Base-by-base conservation (phyloP, 2,329 filamentous ascomycete species). In the Tolypocladium ophioglossoides region DNA sequence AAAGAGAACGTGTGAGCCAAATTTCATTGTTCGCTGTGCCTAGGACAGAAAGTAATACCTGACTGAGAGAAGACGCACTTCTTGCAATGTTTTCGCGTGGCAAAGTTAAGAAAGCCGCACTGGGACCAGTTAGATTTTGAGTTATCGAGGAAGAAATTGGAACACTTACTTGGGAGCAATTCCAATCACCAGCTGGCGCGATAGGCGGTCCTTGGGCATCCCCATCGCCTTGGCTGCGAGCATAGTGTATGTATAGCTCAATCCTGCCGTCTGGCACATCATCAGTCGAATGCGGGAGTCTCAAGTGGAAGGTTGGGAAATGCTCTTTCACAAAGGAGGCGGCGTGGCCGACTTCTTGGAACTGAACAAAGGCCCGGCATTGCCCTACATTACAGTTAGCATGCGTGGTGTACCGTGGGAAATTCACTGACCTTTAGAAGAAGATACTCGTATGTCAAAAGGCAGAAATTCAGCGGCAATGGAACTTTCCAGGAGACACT, bases 351-450 rank as follows among this genome's bases (percentile, higher is more conserved):
- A 74, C 56, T 57, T 69, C 57, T 55, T 69, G 61, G 57, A 76
- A 71, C 58, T 75, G 66, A 38, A 77, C 66, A 62, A 74, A 75
- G 22, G 73, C 70, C 48, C 72, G 67, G 38, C 66, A 65, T 54
- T 66, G 62, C 22, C 71, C 74, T 75, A 38, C n/a, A n/a, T 2
- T 12, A n/a, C 41, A 53, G 65, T 57, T 62, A 61, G 52, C 10
- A 40, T 37, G 18, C 8, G 20, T n/a, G 32, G 51, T 38, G 3
- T 46, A 6, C 38, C 10, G n/a, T 16, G 12, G n/a, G 11, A 14
- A 35, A 35, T 2, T 4, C 7, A 57, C 57, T 59, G 40, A 70
- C 70, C 70, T 59, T 63, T 66, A 32, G 69, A 65, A 37, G 68
- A 63, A 22, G 70, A 65, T 24, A 74, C 58, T 47, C 72, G 70